Evolutionary conservation across 2,329 filamentous ascomycete species (phyloP), one percentile per base, ranked within the genome.

Genomic region (Setomelanomma holmii): DNA sequence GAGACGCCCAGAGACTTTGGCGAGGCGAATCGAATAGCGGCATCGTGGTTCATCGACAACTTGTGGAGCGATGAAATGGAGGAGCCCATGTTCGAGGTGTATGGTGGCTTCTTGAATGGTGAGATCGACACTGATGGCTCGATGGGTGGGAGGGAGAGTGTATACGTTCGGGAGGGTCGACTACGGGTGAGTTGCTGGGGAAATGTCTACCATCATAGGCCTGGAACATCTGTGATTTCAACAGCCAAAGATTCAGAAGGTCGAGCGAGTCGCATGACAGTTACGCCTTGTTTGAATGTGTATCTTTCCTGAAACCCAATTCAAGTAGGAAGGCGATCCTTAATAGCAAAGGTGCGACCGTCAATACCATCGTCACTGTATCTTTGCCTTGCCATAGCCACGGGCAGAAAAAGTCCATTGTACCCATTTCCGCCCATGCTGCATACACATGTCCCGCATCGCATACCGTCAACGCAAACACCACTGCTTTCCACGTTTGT

Each of bases 371-470:
- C 14, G 76, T 75, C 24, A 77, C 57, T 66, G 68, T 73, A 51
- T 79, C 77, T 56, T 75, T 69, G 16, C 51, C 41, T 17, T 66
- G 67, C 77, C 76, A 79, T 1, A 42, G 35, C 46, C 49, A 20
- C 5, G 70, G 57, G 23, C 60, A 57, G 10, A 66, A 38, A 22
- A 70, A 61, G 11, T 56, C 56, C 20, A 55, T 57, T 4, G 66
- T 58, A 4, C 69, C 73, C 59, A 76, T 64, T 22, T 68, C 63
- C 49, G 59, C 53, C 62, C 65, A 75, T 4, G 64, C 64, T 4
- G 72, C 75, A 59, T 71, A 89, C 40, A 92, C 75, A 72, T 93
- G 89, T 1, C 89, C 88, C 24, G 89, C 71, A 73, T 93, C 90
- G 23, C 88, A 89, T n/a, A 92, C 68, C 30, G 91, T 78, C 46